These are phyloP conservation scores for Allantophomopsis lycopodina DNA, from an alignment of 2,329 filamentous ascomycete genomes.

Conservation along the genomic window DNA sequence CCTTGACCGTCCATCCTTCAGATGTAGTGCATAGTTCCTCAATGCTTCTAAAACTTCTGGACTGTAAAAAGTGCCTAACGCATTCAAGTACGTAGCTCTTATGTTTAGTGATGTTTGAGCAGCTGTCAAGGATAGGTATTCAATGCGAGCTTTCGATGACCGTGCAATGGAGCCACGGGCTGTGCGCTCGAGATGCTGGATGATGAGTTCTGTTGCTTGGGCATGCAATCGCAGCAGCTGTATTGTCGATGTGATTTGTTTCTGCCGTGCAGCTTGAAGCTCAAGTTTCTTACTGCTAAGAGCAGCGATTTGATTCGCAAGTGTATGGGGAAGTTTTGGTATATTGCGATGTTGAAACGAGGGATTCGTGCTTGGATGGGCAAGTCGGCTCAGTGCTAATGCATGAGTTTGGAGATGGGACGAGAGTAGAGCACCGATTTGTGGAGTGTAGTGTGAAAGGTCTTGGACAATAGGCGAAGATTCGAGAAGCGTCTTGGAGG, in stretches of 20 bases:
- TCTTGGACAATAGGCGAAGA: slow-evolving; percentile 33
- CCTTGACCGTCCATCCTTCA: slow-evolving; percentile 14
- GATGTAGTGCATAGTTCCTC: slow-evolving; percentile 10
- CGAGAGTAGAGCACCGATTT: slow-evolving; percentile 32
- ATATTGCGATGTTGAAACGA: slow-evolving; percentile 45
- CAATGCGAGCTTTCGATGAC: slow-evolving; percentile 7
- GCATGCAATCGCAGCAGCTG: slow-evolving; percentile 11
- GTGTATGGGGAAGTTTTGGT: slow-evolving; percentile 28
- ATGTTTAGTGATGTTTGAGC: slow-evolving; percentile 6
- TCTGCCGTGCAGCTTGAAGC: slow-evolving; percentile 19
- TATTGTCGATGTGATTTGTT: slow-evolving; percentile 18
- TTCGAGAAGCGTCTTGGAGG: slow-evolving; percentile 29
- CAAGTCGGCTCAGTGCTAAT: slow-evolving; percentile 31
- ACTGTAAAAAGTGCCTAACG: slow-evolving; percentile 14
- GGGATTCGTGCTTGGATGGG: slow-evolving; percentile 30
- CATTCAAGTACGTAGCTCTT: slow-evolving; percentile 8
- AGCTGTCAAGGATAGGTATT: slow-evolving; percentile 8
- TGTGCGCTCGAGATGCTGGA: slow-evolving; percentile 15
- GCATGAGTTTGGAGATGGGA: slow-evolving; percentile 33
- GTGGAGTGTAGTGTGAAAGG: slow-evolving; percentile 32
- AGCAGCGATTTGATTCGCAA: slow-evolving; percentile 19
- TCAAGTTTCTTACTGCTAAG: slow-evolving; percentile 28
- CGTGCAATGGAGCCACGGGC: slow-evolving; percentile 14
- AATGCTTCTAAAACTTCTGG: slow-evolving; percentile 13
- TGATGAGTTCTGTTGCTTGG: slow-evolving; percentile 9